These are phyloP conservation scores for Scenedesmus sp. DNA, from an alignment of 163 green algal genomes.

Conservation along the genomic window DNA sequence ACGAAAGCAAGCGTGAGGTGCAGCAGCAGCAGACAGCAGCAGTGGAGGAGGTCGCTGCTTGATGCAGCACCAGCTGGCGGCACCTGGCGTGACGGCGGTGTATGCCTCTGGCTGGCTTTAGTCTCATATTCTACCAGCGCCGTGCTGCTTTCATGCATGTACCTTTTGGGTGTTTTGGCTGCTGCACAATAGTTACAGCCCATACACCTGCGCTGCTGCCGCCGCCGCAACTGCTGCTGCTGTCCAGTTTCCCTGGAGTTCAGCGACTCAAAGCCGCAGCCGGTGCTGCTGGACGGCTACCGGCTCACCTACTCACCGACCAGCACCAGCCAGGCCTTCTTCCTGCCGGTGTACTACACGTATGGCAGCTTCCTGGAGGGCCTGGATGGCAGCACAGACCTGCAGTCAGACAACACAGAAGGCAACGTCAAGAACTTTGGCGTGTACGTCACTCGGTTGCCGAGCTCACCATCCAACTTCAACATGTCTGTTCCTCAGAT, in stretches of 20 bases:
- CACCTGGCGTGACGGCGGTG: too few relatives aligned
- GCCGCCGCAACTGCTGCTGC: not conserved
- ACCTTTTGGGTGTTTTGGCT: too few relatives aligned
- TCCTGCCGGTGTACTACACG: constrained; percentile 51
- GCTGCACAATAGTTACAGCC: too few relatives aligned
- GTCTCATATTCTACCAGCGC: too few relatives aligned
- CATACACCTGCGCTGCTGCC: not conserved
- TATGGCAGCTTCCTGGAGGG: constrained; percentile 46
- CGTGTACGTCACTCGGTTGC: constrained; percentile 7
- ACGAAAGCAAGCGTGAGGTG: not conserved
- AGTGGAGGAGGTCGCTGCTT: not conserved
- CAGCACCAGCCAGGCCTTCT: constrained; percentile 30
- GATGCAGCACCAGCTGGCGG: not conserved
- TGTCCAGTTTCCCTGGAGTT: constrained; percentile 27
- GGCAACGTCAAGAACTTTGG: constrained; percentile 46
- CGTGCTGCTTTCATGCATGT: too few relatives aligned
- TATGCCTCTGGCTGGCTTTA: too few relatives aligned
- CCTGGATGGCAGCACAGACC: constrained; percentile 34
- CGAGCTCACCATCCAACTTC: constrained; percentile 18
- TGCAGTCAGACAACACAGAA: constrained; percentile 25
- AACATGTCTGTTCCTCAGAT: not conserved
- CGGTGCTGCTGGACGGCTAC: constrained; percentile 34
- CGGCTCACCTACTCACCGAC: constrained; percentile 11
- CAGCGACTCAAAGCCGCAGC: constrained; percentile 5
- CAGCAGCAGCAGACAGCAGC: not conserved